These are phyloP conservation scores for Naganishia onofrii DNA, from an alignment of 768 basidiomycete species.

Conservation along the genomic window DNA sequence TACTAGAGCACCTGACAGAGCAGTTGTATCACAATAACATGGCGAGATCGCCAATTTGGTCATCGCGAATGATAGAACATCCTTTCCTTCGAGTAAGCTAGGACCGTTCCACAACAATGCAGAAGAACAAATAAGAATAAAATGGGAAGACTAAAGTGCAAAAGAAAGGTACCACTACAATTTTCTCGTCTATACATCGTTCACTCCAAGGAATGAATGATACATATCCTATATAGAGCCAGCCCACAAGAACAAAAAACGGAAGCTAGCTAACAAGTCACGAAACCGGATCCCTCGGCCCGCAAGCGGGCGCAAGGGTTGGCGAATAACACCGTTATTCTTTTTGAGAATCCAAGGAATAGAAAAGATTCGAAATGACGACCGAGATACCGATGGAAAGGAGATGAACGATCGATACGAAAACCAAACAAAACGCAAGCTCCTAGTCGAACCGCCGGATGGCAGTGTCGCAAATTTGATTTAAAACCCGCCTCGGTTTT, in stretches of 20 bases:
- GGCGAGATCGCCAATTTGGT: too few species aligned
- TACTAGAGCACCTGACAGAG: neutral
- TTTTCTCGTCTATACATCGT: neutral
- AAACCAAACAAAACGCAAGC: neutral
- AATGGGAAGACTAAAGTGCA: too few species aligned
- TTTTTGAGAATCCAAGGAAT: neutral
- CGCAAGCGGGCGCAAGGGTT: neutral
- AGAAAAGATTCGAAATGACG: neutral
- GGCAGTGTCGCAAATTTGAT: neutral
- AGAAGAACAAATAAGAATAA: too few species aligned
- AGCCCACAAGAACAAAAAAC: neutral
- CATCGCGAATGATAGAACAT: too few species aligned
- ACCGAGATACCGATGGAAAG: neutral
- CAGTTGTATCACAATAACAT: too few species aligned
- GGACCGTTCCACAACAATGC: too few species aligned
- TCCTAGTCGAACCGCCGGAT: neutral
- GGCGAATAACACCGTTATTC: conserved; percentile 25
- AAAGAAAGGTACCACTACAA: too few species aligned
- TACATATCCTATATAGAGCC: neutral
- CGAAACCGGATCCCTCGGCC: neutral
- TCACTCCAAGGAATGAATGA: neutral
- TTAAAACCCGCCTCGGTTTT: neutral
- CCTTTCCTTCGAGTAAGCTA: too few species aligned
- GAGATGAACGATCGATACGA: too few species aligned
- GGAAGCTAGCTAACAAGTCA: neutral